A percentile compares a stretch with the other conserved stretches of the same genome.
phyloP scores from a whole-genome alignment of 768 basidiomycete species.

The Collybia mongolica region DNA sequence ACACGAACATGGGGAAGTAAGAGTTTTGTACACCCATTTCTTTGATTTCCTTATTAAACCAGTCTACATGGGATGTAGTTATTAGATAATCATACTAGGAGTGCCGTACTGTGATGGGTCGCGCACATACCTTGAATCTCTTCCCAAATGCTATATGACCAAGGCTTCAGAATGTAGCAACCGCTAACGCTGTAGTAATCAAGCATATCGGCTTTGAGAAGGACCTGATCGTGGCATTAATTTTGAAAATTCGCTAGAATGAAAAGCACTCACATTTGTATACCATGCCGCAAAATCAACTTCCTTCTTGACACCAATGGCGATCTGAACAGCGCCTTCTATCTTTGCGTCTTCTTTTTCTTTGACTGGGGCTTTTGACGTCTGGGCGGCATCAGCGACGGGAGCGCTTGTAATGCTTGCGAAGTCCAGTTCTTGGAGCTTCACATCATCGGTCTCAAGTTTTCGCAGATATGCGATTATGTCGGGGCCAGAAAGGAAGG shows the following conservation, averaged over 20 bases:
- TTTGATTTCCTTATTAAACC: constrained; percentile 93
- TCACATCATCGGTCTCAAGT: constrained; percentile 65
- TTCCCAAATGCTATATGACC: constrained; percentile 98
- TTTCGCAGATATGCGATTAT: constrained; percentile 68
- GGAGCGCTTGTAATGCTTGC: constrained; percentile 43
- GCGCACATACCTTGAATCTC: constrained; percentile 74
- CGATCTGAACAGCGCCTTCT: constrained; percentile 87
- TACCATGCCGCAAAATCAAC: constrained; percentile 95
- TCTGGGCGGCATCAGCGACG: constrained; percentile 34
- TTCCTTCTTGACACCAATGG: constrained; percentile 94
- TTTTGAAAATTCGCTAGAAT: background rate
- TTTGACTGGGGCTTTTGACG: constrained; percentile 39
- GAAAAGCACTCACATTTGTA: constrained; percentile 61
- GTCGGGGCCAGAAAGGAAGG: constrained; percentile 80
- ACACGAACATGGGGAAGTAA: constrained; percentile 99
- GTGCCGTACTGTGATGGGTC: background rate
- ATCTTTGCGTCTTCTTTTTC: constrained; percentile 79
- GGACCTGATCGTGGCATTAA: constrained; percentile 54
- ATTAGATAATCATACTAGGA: background rate
- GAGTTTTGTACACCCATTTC: constrained; percentile 95
- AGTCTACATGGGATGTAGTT: constrained; percentile 46
- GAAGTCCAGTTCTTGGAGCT: constrained; percentile 77
- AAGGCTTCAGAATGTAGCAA: constrained; percentile 97
- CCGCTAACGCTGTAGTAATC: constrained; percentile 99
- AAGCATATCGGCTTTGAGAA: constrained; percentile 97